Base-by-base conservation (phyloP, 495 filamentous ascomycete species). In the Penicillium macrosclerotiorum region DNA sequence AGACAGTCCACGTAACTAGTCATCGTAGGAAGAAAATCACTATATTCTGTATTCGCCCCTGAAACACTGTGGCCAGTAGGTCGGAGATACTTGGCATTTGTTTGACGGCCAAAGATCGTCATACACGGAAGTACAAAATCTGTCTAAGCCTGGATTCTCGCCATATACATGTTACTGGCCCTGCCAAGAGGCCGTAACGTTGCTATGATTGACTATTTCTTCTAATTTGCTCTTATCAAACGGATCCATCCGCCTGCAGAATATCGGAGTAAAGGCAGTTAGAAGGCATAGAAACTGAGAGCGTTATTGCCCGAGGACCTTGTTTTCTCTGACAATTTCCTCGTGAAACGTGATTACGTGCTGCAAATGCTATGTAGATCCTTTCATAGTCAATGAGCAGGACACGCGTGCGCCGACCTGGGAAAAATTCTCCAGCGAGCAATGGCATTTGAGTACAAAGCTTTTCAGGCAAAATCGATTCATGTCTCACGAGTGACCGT, bases 351-450 rank as follows among this genome's bases (percentile, higher is more conserved):
- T 17, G 19, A 33, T 39, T 48, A 33, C 32, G 38, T 43, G 35
- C 8, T 34, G 33, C 27, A 45, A 29, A 29, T 55, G 45, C 45
- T 45, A 33, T 53, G 58, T 24, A 50, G 51, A 59, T 59, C 51
- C 20, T 35, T 35, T 49, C 39, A 23, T 42, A 37, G 18, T 42
- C 32, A 9, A 47, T 46, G 38, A 27, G 27, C 42, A 41, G 41
- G 43, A 49, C 53, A 58, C 46, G 51, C 51, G 48, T 50, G 18
- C 42, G 31, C 34, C 18, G 22, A 37, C 41, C 23, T 22, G 23
- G 14, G 24, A 38, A 36, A 37, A 26, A 51, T 34, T 47, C 24
- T 14, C 12, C 27, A 32, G 30, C 32, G 26, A 42, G 30, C 37
- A 52, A 31, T 52, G 45, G 43, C 16, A 47, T 52, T 52, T 55